phyloP scores from a whole-genome alignment of 2,329 filamentous ascomycete genomes.

The Verticillium nubilum region DNA sequence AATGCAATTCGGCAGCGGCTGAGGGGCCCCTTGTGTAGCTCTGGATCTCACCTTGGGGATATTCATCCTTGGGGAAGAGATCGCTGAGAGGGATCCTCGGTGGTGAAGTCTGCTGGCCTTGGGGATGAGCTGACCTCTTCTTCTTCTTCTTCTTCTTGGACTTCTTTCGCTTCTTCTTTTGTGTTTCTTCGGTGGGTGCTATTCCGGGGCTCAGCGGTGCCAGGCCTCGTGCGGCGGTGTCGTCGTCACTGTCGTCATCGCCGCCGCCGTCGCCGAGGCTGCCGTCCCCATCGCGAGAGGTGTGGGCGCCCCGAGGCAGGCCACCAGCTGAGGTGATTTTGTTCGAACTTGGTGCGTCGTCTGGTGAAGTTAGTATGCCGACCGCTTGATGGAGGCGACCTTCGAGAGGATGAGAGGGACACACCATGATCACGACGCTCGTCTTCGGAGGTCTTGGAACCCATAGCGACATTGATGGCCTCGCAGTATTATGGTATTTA shows the following conservation, averaged over 20 bases:
- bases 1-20: conserved; percentile 18
- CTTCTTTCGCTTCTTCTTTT: conserved; percentile 9
- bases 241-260: conserved; percentile 20
- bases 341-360: conserved; percentile 12
- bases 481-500: not conserved
- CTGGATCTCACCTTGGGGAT: conserved; percentile 21
- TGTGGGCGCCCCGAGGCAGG: conserved; percentile 33
- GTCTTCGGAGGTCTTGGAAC: conserved; percentile 32
- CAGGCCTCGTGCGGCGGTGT: conserved; percentile 14
- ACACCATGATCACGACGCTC: conserved; percentile 26
- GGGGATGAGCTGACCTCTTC: conserved; percentile 2
- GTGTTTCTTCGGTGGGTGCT: not conserved
- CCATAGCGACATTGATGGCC: conserved; percentile 25
- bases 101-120: conserved; percentile 22
- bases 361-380: conserved; percentile 14
- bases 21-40: conserved; percentile 13
- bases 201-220: not conserved
- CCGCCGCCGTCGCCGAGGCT: conserved; percentile 26
- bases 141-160: conserved; percentile 17
- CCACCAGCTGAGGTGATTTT: conserved; percentile 24
- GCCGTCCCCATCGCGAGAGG: conserved; percentile 34
- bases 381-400: conserved; percentile 3
- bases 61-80: conserved; percentile 21
- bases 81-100: conserved; percentile 24
- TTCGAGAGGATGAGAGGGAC: not conserved